phyloP scores from a whole-genome alignment of 768 basidiomycete genomes.

The Tricholomella constricta region DNA sequence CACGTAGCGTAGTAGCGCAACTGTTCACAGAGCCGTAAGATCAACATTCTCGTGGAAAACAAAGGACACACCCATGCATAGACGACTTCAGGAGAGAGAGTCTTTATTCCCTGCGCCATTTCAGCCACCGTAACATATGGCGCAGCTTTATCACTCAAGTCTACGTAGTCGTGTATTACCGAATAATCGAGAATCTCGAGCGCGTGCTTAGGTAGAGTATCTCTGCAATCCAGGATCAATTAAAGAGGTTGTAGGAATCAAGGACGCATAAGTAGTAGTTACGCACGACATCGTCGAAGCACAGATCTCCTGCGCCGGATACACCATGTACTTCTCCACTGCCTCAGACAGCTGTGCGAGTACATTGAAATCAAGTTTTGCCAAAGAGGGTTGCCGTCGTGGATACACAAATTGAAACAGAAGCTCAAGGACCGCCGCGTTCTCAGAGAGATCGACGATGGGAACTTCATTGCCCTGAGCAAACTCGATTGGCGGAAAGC shows the following conservation, averaged over 20 bases:
- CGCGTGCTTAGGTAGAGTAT: not conserved
- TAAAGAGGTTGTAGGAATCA: not conserved
- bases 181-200: not conserved
- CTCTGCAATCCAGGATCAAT: not conserved
- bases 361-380: not conserved
- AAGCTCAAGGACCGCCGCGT: not conserved
- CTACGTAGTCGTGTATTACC: not conserved
- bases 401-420: constrained; percentile 1
- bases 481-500: not conserved
- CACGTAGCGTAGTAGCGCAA: too few relatives aligned
- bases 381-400: not conserved
- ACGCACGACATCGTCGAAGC: not conserved
- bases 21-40: too few relatives aligned
- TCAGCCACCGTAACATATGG: not conserved
- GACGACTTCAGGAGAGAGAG: not conserved
- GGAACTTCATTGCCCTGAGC: too few relatives aligned
- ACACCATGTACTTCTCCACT: not conserved
- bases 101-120: not conserved
- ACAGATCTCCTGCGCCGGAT: not conserved
- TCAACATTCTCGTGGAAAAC: too few relatives aligned
- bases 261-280: not conserved
- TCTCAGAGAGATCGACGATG: not conserved
- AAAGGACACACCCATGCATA: not conserved
- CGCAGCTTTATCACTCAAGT: not conserved
- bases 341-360: too few relatives aligned